phyloP scores from a whole-genome alignment of 208 protist species.

The Acanthamoeba rhysodes region DNA sequence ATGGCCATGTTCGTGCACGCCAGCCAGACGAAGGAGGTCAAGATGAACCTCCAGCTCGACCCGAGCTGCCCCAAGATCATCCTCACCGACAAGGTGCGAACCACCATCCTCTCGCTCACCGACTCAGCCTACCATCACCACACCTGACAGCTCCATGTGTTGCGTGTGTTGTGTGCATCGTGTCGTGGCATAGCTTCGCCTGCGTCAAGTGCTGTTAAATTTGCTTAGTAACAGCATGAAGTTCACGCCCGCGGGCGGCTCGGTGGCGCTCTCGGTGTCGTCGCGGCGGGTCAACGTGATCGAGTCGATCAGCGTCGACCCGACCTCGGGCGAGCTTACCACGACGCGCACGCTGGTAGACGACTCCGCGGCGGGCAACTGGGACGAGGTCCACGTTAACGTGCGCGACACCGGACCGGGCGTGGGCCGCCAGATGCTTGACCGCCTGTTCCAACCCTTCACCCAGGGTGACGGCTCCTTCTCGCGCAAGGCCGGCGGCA shows the following conservation, averaged over 20 bases:
- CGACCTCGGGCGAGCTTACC: not conserved
- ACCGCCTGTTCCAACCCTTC: constrained; percentile 77
- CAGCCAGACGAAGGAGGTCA: not conserved
- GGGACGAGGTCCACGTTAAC: not conserved
- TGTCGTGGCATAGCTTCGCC: not conserved
- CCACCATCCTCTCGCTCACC: no score
- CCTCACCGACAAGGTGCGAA: not conserved
- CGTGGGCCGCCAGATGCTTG: not conserved
- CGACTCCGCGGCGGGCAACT: not conserved
- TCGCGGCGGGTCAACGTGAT: not conserved
- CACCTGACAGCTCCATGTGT: no score
- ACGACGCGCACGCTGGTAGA: not conserved
- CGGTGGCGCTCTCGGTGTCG: not conserved
- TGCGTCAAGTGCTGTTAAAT: not conserved
- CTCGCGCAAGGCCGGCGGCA: constrained; percentile 80
- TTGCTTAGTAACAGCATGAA: not conserved
- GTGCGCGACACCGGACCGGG: not conserved
- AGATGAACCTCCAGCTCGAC: not conserved
- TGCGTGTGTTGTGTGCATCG: no score
- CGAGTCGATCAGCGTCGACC: not conserved
- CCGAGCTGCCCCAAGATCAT: not conserved
- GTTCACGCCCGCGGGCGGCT: not conserved
- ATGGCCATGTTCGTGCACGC: not conserved
- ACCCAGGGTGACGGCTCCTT: constrained; percentile 74
- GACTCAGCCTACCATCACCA: not conserved